Conservation (phyloP, 148 eudicot genomes). For the Chenopodium quinoa region DNA sequence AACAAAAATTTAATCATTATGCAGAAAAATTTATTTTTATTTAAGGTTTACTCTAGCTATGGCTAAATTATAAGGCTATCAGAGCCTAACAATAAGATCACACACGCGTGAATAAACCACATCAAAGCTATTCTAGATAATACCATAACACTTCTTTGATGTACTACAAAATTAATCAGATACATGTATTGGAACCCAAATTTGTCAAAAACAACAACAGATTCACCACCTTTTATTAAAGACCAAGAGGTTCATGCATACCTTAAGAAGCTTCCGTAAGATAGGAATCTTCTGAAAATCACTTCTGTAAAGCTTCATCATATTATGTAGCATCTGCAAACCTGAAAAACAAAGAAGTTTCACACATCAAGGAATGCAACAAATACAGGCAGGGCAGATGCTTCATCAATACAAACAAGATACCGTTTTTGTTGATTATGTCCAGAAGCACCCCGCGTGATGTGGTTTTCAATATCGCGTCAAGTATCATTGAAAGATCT, state of each 20-base stretch:
- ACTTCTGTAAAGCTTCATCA: conserved; percentile 76
- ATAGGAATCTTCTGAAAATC: conserved; percentile 84
- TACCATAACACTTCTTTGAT: not conserved
- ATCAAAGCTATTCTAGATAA: not conserved
- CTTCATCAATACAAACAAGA: not conserved
- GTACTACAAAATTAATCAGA: not conserved
- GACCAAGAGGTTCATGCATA: conserved; percentile 23
- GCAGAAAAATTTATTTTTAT: no score
- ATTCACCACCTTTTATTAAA: not conserved
- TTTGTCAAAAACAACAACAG: not conserved
- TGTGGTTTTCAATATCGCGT: conserved; percentile 82
- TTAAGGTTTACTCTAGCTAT: not conserved
- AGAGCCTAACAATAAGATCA: not conserved
- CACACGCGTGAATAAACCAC: not conserved
- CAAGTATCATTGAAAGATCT: conserved; percentile 96
- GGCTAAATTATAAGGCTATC: not conserved
- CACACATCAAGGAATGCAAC: conserved; percentile 9
- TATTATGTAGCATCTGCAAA: conserved; percentile 93
- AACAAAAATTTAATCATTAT: no score
- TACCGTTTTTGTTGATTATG: conserved; percentile 89
- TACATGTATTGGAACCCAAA: not conserved
- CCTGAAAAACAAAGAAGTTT: conserved; percentile 41
- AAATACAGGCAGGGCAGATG: not conserved
- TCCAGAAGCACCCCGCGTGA: conserved; percentile 80
- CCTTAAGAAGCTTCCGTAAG: conserved; percentile 93